phyloP scores from a whole-genome alignment of 305 asterid species.

The Fraxinus latifolia region DNA sequence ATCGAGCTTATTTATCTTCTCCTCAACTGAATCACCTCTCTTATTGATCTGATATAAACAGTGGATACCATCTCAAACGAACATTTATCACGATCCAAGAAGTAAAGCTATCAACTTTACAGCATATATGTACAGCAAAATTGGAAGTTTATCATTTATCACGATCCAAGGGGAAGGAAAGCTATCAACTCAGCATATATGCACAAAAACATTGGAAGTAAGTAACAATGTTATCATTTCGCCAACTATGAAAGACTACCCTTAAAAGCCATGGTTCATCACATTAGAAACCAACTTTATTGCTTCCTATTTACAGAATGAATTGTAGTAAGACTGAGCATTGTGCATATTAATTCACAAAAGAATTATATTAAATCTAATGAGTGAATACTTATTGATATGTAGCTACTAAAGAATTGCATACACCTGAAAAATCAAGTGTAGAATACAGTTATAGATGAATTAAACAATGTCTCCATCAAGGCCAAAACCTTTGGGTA shows the following conservation, averaged over 20 bases:
- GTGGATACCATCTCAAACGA: constrained; percentile 1
- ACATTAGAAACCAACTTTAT: neutral
- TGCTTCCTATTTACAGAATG: neutral
- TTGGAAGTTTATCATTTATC: neutral
- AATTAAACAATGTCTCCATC: neutral
- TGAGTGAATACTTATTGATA: neutral
- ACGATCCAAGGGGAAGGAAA: neutral
- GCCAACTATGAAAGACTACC: neutral
- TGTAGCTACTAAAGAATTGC: neutral
- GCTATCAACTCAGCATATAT: neutral
- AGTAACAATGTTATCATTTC: neutral
- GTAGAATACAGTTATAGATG: neutral
- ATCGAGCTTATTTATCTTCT: constrained; percentile 81
- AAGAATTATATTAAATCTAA: neutral
- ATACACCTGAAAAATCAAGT: neutral
- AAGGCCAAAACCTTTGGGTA: neutral
- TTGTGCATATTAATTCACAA: neutral
- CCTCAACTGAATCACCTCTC: constrained; percentile 91
- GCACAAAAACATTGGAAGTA: neutral
- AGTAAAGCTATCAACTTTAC: neutral
- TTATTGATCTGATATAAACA: constrained; percentile 60
- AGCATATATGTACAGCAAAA: neutral
- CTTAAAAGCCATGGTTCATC: neutral
- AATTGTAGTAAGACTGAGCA: neutral
- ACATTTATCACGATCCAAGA: constrained; percentile 7